Conservation (phyloP, 495 filamentous ascomycete species). For the Penicillium lagena region DNA sequence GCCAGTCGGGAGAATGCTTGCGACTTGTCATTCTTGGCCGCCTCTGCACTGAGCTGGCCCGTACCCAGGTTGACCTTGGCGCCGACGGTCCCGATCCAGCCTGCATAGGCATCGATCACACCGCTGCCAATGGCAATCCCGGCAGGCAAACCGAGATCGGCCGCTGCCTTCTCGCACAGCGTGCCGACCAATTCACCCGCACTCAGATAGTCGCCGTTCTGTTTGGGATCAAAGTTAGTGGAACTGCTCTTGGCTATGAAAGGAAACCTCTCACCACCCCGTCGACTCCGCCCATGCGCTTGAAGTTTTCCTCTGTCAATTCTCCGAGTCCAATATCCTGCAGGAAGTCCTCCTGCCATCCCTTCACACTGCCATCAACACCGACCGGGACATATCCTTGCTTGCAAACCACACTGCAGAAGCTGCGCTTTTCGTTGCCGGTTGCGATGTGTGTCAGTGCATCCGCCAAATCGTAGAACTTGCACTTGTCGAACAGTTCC, state of each 20-base stretch:
- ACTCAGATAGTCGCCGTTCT: constrained; percentile 88
- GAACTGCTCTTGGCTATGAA: neutral
- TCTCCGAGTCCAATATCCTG: constrained; percentile 76
- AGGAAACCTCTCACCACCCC: constrained; percentile 69
- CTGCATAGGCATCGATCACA: constrained; percentile 97
- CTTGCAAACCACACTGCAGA: constrained; percentile 91
- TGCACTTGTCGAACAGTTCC: constrained; percentile 82
- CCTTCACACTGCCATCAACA: constrained; percentile 94
- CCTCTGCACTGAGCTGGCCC: constrained; percentile 52
- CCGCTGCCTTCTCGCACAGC: constrained; percentile 74
- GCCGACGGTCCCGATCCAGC: constrained; percentile 98
- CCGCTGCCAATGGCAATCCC: constrained; percentile 92
- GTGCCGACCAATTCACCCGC: constrained; percentile 85
- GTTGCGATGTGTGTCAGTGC: constrained; percentile 94
- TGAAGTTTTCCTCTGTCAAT: constrained; percentile 76
- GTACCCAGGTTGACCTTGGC: constrained; percentile 72
- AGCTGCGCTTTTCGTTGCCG: constrained; percentile 86
- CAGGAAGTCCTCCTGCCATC: constrained; percentile 95
- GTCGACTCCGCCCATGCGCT: constrained; percentile 86
- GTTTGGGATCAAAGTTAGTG: constrained; percentile 7
- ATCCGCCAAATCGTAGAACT: constrained; percentile 92
- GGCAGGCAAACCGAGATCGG: constrained; percentile 75
- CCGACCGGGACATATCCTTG: constrained; percentile 93
- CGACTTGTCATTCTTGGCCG: constrained; percentile 66
- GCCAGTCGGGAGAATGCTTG: constrained; percentile 94